These are phyloP conservation scores for Biscogniauxia mediterranea DNA, from an alignment of 2,329 filamentous ascomycete species.

Conservation along the genomic window DNA sequence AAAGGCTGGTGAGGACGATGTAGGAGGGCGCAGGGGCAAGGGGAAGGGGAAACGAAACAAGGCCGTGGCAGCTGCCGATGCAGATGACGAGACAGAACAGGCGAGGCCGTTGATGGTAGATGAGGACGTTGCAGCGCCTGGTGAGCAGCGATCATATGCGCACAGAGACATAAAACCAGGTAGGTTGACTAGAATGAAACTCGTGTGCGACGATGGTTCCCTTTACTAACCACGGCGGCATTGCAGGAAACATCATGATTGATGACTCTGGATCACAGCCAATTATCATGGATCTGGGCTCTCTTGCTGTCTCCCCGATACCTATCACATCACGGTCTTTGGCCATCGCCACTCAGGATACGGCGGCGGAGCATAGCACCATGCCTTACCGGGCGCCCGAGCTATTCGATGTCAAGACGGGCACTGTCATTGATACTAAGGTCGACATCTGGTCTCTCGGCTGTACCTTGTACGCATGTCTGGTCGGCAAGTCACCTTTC, in stretches of 20 bases:
- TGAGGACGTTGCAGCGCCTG: slow-evolving; percentile 68
- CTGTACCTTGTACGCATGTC: slow-evolving; percentile 94
- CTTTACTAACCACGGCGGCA: slow-evolving; percentile 4
- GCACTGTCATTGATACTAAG: slow-evolving; percentile 87
- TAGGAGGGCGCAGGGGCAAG: slow-evolving; percentile 35
- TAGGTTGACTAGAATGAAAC: slow-evolving; percentile 38
- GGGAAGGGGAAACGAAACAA: slow-evolving; percentile 38
- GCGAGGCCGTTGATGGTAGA: slow-evolving; percentile 80
- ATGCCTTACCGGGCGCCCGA: slow-evolving; percentile 99
- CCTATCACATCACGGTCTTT: slow-evolving; percentile 87
- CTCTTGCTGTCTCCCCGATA: slow-evolving; percentile 81
- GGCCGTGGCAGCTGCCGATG: slow-evolving; percentile 48
- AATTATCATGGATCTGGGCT: slow-evolving; percentile 97
- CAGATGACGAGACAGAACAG: slow-evolving; percentile 71
- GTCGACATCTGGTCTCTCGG: slow-evolving; percentile 98
- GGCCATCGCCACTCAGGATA: slow-evolving; percentile 90
- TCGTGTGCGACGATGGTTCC: slow-evolving; percentile 3
- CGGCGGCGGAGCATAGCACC: slow-evolving; percentile 91
- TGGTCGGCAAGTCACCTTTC: slow-evolving; percentile 95
- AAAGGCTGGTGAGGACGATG: slow-evolving; percentile 41
- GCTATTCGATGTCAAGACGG: slow-evolving; percentile 96
- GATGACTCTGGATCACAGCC: slow-evolving; percentile 83
- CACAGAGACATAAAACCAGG: slow-evolving; percentile 97
- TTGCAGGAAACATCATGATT: slow-evolving; percentile 90
- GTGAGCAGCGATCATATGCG: slow-evolving; percentile 76